Evolutionary conservation across 2,329 filamentous ascomycete genomes (phyloP).

Genomic region (Sarocladium kiliense): DNA sequence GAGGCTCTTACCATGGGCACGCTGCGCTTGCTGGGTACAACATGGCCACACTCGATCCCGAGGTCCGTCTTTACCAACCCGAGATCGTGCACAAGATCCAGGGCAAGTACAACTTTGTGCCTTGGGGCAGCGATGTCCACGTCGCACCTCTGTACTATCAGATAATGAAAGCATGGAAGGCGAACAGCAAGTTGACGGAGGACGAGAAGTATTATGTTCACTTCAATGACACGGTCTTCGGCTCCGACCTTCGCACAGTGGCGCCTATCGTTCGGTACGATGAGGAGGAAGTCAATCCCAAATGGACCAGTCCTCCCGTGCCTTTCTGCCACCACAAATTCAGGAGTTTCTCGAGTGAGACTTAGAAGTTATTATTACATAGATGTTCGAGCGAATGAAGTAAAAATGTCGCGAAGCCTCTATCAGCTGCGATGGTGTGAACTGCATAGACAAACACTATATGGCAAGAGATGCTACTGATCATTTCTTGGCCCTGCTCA

Average conservation of each 20-base stretch:
- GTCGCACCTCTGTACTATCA: not conserved
- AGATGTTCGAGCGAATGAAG: too few species aligned
- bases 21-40: conserved; percentile 23
- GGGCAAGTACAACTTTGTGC: conserved; percentile 6
- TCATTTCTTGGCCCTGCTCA: too few species aligned
- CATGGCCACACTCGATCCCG: conserved; percentile 20
- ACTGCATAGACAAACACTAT: too few species aligned
- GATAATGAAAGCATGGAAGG: conserved; percentile 14
- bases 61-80: conserved; percentile 25
- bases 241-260: not conserved
- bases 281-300: not conserved
- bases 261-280: not conserved
- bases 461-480: too few species aligned
- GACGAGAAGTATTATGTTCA: conserved; percentile 2
- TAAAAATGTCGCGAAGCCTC: too few species aligned
- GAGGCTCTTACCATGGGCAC: conserved; percentile 25
- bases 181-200: not conserved
- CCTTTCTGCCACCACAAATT: not conserved
- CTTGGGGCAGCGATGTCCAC: not conserved
- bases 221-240: not conserved
- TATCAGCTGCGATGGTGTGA: too few species aligned
- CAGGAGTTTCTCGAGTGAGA: not conserved
- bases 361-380: too few species aligned
- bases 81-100: conserved; percentile 11
- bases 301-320: not conserved